phyloP scores from a whole-genome alignment of 768 basidiomycete species.

The Boletus subparvulus region DNA sequence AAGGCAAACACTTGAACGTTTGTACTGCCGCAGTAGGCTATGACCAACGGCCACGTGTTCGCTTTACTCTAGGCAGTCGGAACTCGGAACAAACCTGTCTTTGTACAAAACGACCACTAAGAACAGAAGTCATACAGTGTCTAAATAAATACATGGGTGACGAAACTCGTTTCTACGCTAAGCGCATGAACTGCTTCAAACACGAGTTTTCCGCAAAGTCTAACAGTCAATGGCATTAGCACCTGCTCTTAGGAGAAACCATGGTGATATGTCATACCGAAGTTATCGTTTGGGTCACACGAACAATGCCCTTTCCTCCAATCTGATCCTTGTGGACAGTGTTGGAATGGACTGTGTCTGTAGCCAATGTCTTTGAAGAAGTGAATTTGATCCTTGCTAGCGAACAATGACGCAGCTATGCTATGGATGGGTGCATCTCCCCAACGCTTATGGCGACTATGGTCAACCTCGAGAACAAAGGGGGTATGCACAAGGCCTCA shows the following conservation, averaged over 20 bases:
- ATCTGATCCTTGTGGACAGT: slow-evolving; percentile 77
- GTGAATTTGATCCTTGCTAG: slow-evolving; percentile 85
- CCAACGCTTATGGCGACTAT: slow-evolving; percentile 60
- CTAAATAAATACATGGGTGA: neutral
- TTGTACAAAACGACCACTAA: no score
- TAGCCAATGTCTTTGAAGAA: slow-evolving; percentile 96
- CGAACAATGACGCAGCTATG: slow-evolving; percentile 88
- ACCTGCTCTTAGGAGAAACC: neutral
- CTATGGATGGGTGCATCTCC: slow-evolving; percentile 93
- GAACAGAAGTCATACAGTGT: no score
- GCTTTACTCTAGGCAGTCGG: no score
- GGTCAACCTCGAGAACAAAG: slow-evolving; percentile 3
- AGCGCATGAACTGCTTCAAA: slow-evolving; percentile 28
- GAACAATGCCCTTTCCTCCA: slow-evolving; percentile 83
- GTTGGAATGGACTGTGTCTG: slow-evolving; percentile 91
- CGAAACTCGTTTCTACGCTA: slow-evolving; percentile 13
- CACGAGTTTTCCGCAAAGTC: slow-evolving; percentile 32
- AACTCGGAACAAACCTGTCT: no score
- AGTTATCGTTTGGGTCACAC: slow-evolving; percentile 74
- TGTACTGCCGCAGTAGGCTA: neutral
- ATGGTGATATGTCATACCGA: slow-evolving; percentile 47
- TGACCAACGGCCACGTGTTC: no score
- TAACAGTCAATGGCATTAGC: slow-evolving; percentile 10
- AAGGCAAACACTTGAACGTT: neutral
- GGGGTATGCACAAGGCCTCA: slow-evolving; percentile 11